phyloP scores from a whole-genome alignment of 306 rosid genomes.

The Boehmeria nivea region DNA sequence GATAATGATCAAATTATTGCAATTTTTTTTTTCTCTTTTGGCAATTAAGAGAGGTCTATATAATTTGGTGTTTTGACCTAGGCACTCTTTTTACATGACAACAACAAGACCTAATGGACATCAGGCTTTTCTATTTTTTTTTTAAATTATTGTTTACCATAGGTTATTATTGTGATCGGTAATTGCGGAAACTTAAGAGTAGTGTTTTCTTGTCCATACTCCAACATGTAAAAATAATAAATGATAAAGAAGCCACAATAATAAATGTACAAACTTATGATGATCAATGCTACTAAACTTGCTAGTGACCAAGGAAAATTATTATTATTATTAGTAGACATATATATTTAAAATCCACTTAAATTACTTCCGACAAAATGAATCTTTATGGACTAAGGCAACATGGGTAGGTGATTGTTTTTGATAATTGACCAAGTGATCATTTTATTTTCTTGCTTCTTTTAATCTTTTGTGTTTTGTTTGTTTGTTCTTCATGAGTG shows the following conservation, averaged over 20 bases:
- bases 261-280: slow-evolving; percentile 10
- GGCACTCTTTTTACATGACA: slow-evolving; percentile 17
- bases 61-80: slow-evolving; percentile 8
- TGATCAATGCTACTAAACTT: slow-evolving; percentile 16
- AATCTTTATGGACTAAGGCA: slow-evolving; percentile 29
- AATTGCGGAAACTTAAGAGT: slow-evolving; percentile 22
- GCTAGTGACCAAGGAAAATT: slow-evolving; percentile 21
- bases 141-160: background rate
- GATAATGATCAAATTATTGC: slow-evolving; percentile 10
- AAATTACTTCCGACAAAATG: slow-evolving; percentile 46
- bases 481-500: slow-evolving; percentile 29
- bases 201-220: slow-evolving; percentile 10
- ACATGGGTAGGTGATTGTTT: slow-evolving; percentile 18
- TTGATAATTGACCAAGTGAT: slow-evolving; percentile 14
- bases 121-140: background rate
- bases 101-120: slow-evolving; percentile 13
- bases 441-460: slow-evolving; percentile 21
- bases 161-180: slow-evolving; percentile 15
- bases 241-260: slow-evolving; percentile 22
- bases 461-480: slow-evolving; percentile 21
- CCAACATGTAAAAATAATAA: slow-evolving; percentile 14
- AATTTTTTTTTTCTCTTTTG: background rate
- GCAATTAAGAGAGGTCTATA: background rate
- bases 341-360: background rate
- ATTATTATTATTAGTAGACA: background rate